Percentiles rank a stretch among this genome's conserved stretches.
phyloP scores from a whole-genome alignment of 2,329 filamentous ascomycete genomes.

The Akanthomyces muscarius region DNA sequence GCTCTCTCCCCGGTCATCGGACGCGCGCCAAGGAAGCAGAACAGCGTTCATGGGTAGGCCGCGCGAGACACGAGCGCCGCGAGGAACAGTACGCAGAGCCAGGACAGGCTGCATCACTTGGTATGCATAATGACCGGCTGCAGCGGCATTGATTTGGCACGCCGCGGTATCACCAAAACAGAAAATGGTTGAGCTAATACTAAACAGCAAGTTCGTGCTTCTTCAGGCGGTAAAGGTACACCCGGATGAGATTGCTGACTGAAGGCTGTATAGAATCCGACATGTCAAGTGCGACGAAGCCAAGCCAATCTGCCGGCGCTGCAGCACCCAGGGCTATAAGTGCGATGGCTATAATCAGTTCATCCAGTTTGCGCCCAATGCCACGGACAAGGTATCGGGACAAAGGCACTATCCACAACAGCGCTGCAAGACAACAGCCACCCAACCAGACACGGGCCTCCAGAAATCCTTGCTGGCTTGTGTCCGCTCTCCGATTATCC shows the following conservation, averaged over 20 bases:
- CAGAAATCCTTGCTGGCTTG: neutral
- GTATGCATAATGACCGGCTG: constrained; percentile 16
- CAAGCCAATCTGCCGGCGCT: constrained; percentile 18
- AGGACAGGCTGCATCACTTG: constrained; percentile 22
- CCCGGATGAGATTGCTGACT: neutral
- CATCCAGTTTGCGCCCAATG: neutral
- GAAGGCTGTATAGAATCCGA: constrained; percentile 17
- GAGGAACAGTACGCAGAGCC: constrained; percentile 16
- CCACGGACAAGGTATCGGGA: neutral
- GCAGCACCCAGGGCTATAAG: constrained; percentile 16
- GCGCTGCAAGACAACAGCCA: neutral
- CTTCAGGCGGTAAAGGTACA: neutral
- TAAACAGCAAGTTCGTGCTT: neutral
- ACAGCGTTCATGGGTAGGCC: neutral
- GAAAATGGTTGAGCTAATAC: neutral
- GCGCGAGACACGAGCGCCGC: neutral
- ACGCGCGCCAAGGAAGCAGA: neutral
- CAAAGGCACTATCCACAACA: neutral
- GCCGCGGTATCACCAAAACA: too few species aligned
- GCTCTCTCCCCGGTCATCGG: neutral
- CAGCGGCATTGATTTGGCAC: neutral
- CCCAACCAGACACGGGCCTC: neutral
- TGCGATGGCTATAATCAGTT: constrained; percentile 20
- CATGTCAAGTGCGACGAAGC: constrained; percentile 21
- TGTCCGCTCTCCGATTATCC: neutral